Conservation (phyloP, 2,329 filamentous ascomycete genomes). For the Arachnomyces sp. region DNA sequence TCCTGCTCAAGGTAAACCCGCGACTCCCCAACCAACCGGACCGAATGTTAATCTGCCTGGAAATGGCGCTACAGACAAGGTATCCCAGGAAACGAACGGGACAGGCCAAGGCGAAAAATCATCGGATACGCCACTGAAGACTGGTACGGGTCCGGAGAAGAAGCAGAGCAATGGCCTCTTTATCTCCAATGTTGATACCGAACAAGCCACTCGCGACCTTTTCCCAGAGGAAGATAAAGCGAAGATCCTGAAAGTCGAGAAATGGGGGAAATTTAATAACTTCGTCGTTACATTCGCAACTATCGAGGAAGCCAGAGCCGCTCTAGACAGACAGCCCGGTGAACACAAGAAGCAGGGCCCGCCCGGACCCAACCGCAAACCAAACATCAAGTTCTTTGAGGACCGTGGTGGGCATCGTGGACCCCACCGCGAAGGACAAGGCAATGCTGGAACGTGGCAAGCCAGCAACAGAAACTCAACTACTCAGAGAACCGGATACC, state of each 20-base stretch:
- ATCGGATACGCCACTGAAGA: slow-evolving; percentile 46
- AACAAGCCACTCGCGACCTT: slow-evolving; percentile 73
- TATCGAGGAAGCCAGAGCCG: slow-evolving; percentile 69
- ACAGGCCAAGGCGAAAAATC: slow-evolving; percentile 39
- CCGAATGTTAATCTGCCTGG: slow-evolving; percentile 17
- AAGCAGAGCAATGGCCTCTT: slow-evolving; percentile 78
- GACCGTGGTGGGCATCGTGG: slow-evolving; percentile 50
- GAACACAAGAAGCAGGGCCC: slow-evolving; percentile 66
- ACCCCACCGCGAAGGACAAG: slow-evolving; percentile 24
- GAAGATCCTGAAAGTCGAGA: slow-evolving; percentile 70
- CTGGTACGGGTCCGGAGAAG: slow-evolving; percentile 42
- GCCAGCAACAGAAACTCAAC: slow-evolving; percentile 49
- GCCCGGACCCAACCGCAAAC: slow-evolving; percentile 66
- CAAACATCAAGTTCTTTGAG: slow-evolving; percentile 76
- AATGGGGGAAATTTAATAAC: slow-evolving; percentile 60
- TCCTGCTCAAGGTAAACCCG: slow-evolving; percentile 44
- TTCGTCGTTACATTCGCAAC: slow-evolving; percentile 79
- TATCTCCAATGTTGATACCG: slow-evolving; percentile 74
- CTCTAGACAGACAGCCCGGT: slow-evolving; percentile 64
- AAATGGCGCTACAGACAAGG: slow-evolving; percentile 27
- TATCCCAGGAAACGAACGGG: slow-evolving; percentile 42
- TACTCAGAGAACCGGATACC: slow-evolving; percentile 64
- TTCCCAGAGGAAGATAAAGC: slow-evolving; percentile 75
- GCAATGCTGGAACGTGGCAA: slow-evolving; percentile 51
- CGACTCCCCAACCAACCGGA: slow-evolving; percentile 40